Evolutionary conservation across 352 stramenopile species (phyloP), one percentile per base, ranked within the genome.

Genomic region (Phytophthora pinifolia): DNA sequence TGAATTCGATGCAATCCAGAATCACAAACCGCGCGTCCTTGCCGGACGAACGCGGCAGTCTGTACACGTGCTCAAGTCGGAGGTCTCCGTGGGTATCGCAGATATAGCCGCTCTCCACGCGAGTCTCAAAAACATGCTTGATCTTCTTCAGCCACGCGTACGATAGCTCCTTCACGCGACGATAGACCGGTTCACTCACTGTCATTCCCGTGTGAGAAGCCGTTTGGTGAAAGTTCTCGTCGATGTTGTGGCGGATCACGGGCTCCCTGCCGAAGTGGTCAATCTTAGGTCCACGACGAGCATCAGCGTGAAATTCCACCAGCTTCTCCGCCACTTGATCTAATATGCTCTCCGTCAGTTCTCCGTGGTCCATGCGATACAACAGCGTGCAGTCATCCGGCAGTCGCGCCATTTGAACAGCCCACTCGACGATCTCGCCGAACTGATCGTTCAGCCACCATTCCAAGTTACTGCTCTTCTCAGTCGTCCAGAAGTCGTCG

Each of bases 1-100:
- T 90, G 57, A 90, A 88, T 55, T 90, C 79, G 49, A 90, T 88
- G 60, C 79, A 88, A 38, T 90, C 79, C 44, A 90, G 57, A 44
- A 88, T 66, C 20, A 86, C 72, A 39, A 85, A 69, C 33, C 42
- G 27, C 13, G 27, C 20, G 4, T 51, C 45, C 14, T 48, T 42
- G 6, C 30, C 30, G 4, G 30, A 30, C 12, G 38, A 59, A 9
- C 38, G 49, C 18, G 66, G 63, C 17, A 82, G n/a, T 42, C 65
- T 56, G 54, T 90, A 88, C 7, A 89, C 65, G 29, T 90, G 77
- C 34, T 88, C 80, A 7, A 88, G 69, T 4, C 80, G 75, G 12
- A 88, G 59, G 42, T 90, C 80, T 41, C 77, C 80, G 22, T 90
- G 80, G 36, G 65, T 74, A 59, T 90, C 80, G 51, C 77, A 87